Base-by-base conservation (phyloP, 495 filamentous ascomycete genomes). In the Talaromyces adpressus region DNA sequence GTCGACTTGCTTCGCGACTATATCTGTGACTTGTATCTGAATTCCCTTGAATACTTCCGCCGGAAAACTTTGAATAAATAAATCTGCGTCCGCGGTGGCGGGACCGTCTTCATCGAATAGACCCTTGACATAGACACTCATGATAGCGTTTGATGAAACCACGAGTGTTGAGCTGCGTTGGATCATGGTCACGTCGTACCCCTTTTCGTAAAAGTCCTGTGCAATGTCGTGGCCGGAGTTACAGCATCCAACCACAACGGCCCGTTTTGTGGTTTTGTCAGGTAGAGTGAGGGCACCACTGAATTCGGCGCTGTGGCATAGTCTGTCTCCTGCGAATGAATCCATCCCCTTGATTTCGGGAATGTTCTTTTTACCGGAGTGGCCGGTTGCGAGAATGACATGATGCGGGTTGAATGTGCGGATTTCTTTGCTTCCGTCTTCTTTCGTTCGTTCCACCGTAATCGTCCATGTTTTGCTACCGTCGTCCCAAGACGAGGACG, bases 151-250 rank as follows among this genome's bases (percentile, higher is more conserved):
- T 47, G 79, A 82, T 6, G 83, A 84, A 14, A 92, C 75, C 12
- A 96, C 87, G 64, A 83, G 87, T 0, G 91, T 93, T 4, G 84
- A 85, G 0, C 86, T 86, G 11, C 91, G 84, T 74, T 96, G 91
- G 3, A 96, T 73, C 72, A 96, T 85, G 20, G 90, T 93, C 4
- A 93, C 88, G 29, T 89, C 80, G 34, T 75, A 74, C 0, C 91
- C 91, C 32, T 90, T 86, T 64, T 93, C 89, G 70, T 87, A 87
- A 68, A 81, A 93, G 68, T 93, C 88, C 70, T 93, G 89, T 11
- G 89, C 87, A 65, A 95, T 95, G 68, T 95, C 91, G 66, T 93
- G 87, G n/a, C 83, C 85, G 14, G 89, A 92, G 69, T 92, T 94
- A 69, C 91, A 90, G 59, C 85, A 88, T 3, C 91, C 91, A 4